Percentiles rank a stretch among this genome's conserved stretches.
These are phyloP conservation scores for Hirsutella rhossiliensis DNA, from an alignment of 2,329 filamentous ascomycete species.

Conservation along the genomic window DNA sequence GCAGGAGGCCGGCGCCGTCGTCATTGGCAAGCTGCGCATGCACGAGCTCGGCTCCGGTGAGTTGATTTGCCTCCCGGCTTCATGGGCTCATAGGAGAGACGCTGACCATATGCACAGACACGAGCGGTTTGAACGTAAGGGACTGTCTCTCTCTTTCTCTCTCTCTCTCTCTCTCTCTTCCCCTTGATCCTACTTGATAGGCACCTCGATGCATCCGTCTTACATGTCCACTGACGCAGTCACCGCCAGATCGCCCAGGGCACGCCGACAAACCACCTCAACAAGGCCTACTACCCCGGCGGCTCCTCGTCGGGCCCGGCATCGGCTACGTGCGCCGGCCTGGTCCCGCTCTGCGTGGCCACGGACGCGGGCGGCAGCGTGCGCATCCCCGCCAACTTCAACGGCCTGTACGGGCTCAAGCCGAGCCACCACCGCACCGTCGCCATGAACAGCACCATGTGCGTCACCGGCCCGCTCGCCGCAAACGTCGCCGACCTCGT, in stretches of 20 bases:
- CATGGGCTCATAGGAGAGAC: neutral
- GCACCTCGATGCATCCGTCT: neutral
- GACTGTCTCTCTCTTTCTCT: too few relatives aligned
- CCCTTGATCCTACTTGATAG: too few relatives aligned
- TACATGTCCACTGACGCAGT: constrained; percentile 28
- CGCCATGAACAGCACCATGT: constrained; percentile 38
- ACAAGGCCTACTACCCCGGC: constrained; percentile 64
- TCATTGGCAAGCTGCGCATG: constrained; percentile 69
- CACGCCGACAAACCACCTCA: constrained; percentile 68
- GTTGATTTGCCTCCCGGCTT: constrained; percentile 20
- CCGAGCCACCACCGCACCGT: constrained; percentile 60
- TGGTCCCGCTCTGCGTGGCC: constrained; percentile 65
- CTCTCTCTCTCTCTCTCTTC: too few relatives aligned
- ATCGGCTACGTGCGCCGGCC: constrained; percentile 56
- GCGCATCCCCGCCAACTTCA: constrained; percentile 63
- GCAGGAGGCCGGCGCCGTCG: constrained; percentile 61
- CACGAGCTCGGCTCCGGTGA: constrained; percentile 60
- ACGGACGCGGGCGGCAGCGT: constrained; percentile 68
- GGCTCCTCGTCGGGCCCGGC: constrained; percentile 70
- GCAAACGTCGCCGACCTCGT: constrained; percentile 66
- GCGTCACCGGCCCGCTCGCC: constrained; percentile 64
- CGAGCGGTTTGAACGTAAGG: constrained; percentile 64
- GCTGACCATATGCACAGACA: constrained; percentile 38
- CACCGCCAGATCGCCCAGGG: constrained; percentile 45
- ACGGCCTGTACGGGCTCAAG: constrained; percentile 74